Conservation (phyloP, 2,329 filamentous ascomycete species). For the Pseudovirgaria hyperparasitica region DNA sequence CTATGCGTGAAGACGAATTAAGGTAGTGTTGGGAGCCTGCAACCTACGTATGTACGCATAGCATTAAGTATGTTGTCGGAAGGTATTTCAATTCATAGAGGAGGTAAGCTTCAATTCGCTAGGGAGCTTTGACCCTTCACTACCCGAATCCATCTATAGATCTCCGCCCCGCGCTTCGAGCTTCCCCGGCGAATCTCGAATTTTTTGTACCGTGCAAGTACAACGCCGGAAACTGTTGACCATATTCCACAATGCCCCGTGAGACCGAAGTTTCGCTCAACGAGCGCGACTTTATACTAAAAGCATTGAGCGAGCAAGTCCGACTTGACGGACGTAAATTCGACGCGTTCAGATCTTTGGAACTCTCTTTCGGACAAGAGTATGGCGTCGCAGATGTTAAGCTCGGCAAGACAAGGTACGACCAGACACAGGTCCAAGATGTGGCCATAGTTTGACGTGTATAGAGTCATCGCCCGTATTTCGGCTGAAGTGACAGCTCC, state of each 20-base stretch:
- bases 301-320: conserved; percentile 68
- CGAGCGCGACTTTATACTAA: conserved; percentile 73
- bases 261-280: conserved; percentile 84
- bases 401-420: conserved; percentile 78
- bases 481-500: conserved; percentile 82
- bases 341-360: conserved; percentile 66
- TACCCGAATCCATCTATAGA: too few relatives aligned
- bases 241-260: conserved; percentile 66
- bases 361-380: conserved; percentile 76
- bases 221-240: conserved; percentile 2
- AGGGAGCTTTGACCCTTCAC: too few relatives aligned
- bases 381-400: conserved; percentile 81
- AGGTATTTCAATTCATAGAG: too few relatives aligned
- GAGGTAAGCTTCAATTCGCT: too few relatives aligned
- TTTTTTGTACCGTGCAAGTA: not conserved
- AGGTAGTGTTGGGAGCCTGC: too few relatives aligned
- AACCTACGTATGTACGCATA: too few relatives aligned
- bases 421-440: not conserved
- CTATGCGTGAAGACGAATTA: too few relatives aligned
- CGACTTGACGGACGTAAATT: conserved; percentile 74
- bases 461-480: conserved; percentile 69
- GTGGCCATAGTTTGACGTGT: conserved; percentile 8
- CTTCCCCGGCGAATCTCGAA: too few relatives aligned
- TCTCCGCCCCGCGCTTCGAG: too few relatives aligned
- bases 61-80: too few relatives aligned